Evolutionary conservation across 257 asterid species (phyloP).

Genomic region (Handroanthus guayacan): DNA sequence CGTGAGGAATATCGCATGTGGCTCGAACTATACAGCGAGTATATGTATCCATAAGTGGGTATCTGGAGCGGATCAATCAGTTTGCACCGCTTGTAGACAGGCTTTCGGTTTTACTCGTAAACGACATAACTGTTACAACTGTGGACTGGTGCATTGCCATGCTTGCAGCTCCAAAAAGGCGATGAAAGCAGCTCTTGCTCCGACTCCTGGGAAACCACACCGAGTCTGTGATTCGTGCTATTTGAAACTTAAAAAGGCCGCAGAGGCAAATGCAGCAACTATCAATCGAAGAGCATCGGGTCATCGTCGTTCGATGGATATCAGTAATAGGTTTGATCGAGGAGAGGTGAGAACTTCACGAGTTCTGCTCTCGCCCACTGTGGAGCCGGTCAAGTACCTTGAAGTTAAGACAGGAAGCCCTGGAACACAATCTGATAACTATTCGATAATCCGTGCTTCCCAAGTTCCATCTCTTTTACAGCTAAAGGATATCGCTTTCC

Average conservation of each 20-base stretch:
- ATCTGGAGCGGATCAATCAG: slow-evolving; percentile 92
- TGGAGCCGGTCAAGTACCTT: slow-evolving; percentile 86
- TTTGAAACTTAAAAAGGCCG: slow-evolving; percentile 71
- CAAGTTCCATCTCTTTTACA: slow-evolving; percentile 92
- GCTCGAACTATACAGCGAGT: slow-evolving; percentile 79
- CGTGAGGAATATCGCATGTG: slow-evolving; percentile 81
- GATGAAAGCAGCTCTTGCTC: slow-evolving; percentile 84
- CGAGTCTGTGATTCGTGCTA: slow-evolving; percentile 89
- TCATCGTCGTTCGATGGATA: slow-evolving; percentile 56
- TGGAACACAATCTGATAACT: slow-evolving; percentile 53
- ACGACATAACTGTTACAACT: slow-evolving; percentile 83
- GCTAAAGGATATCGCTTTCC: slow-evolving; percentile 87
- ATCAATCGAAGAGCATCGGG: slow-evolving; percentile 53
- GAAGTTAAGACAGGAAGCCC: slow-evolving; percentile 69
- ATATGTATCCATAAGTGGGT: slow-evolving; percentile 95
- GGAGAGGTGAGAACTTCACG: slow-evolving; percentile 62
- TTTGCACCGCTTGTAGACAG: slow-evolving; percentile 82
- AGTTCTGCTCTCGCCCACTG: slow-evolving; percentile 64
- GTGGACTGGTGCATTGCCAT: slow-evolving; percentile 93
- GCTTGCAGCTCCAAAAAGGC: slow-evolving; percentile 95
- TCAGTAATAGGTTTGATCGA: slow-evolving; percentile 44
- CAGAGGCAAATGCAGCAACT: slow-evolving; percentile 50
- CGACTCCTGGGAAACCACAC: slow-evolving; percentile 95
- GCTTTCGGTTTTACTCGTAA: slow-evolving; percentile 95
- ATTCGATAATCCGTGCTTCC: slow-evolving; percentile 75